Percentiles rank a stretch among this genome's conserved stretches.
Conservation (phyloP, 768 basidiomycete species). For the Galerina marginata region DNA sequence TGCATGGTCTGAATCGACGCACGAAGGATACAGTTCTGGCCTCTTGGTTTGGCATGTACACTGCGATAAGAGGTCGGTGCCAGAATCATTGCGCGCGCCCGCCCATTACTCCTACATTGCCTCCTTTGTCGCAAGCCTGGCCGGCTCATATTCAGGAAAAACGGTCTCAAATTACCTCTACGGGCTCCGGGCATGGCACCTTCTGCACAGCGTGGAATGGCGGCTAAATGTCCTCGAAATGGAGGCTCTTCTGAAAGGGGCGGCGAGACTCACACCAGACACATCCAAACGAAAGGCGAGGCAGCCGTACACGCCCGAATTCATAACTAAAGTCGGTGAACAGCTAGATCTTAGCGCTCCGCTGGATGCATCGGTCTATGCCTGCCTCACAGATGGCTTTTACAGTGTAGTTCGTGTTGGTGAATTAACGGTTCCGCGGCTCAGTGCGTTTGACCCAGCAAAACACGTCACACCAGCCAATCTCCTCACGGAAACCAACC, state of each 20-base stretch:
- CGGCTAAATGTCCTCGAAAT: constrained; percentile 28
- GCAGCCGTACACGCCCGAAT: constrained; percentile 31
- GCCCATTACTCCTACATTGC: constrained; percentile 27
- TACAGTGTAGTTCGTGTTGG: constrained; percentile 37
- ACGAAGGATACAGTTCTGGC: constrained; percentile 41
- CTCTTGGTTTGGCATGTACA: constrained; percentile 44
- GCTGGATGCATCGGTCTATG: constrained; percentile 39
- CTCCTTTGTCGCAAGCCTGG: constrained; percentile 33
- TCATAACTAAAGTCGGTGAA: constrained; percentile 22
- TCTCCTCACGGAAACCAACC: constrained; percentile 24
- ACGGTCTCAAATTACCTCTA: constrained; percentile 43
- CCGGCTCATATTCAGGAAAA: constrained; percentile 36
- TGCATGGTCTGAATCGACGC: constrained; percentile 36
- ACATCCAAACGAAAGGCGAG: constrained; percentile 34
- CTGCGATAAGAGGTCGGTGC: constrained; percentile 36
- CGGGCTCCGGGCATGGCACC: constrained; percentile 52
- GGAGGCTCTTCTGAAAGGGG: constrained; percentile 34
- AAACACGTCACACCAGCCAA: constrained; percentile 33
- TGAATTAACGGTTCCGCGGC: constrained; percentile 41
- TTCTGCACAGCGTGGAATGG: constrained; percentile 44
- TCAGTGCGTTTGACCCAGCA: constrained; percentile 33
- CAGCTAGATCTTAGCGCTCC: constrained; percentile 32
- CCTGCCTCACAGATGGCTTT: constrained; percentile 45
- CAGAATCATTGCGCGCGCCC: constrained; percentile 39
- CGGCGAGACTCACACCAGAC: constrained; percentile 32